These are phyloP conservation scores for Neurospora pannonica DNA, from an alignment of 495 filamentous ascomycete genomes.

Conservation along the genomic window DNA sequence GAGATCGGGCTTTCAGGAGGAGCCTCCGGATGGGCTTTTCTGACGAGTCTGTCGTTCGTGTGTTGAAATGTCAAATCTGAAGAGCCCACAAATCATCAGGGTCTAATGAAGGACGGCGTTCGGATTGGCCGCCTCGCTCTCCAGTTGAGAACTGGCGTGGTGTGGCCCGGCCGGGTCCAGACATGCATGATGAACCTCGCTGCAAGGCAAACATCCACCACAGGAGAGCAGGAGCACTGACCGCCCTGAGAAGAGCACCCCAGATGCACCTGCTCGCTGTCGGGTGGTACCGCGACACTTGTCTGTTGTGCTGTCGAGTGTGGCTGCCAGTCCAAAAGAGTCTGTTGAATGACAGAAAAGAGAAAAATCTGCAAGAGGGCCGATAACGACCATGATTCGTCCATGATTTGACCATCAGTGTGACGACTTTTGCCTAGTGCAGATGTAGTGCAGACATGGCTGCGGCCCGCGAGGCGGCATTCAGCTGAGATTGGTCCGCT, in stretches of 20 bases:
- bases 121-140: constrained; percentile 23
- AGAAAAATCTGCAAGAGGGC: constrained; percentile 8
- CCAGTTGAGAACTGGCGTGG: constrained; percentile 9
- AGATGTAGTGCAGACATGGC: constrained; percentile 27
- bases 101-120: background rate
- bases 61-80: constrained; percentile 8
- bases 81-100: constrained; percentile 15
- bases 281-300: constrained; percentile 23
- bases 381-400: constrained; percentile 26
- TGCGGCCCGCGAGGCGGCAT: constrained; percentile 27
- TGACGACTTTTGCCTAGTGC: constrained; percentile 27
- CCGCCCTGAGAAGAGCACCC: background rate
- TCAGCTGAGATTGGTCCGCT: constrained; percentile 29
- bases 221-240: background rate
- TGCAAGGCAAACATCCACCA: background rate
- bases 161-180: background rate
- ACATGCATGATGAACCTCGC: background rate
- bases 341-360: background rate
- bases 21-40: background rate
- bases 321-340: constrained; percentile 1
- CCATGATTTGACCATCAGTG: constrained; percentile 16
- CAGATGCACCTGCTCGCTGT: constrained; percentile 9
- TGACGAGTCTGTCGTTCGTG: background rate
- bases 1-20: background rate
- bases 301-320: background rate